These are phyloP conservation scores for Pseudopyrenochaeta lycopersici DNA, from an alignment of 2,329 filamentous ascomycete species.

Conservation along the genomic window DNA sequence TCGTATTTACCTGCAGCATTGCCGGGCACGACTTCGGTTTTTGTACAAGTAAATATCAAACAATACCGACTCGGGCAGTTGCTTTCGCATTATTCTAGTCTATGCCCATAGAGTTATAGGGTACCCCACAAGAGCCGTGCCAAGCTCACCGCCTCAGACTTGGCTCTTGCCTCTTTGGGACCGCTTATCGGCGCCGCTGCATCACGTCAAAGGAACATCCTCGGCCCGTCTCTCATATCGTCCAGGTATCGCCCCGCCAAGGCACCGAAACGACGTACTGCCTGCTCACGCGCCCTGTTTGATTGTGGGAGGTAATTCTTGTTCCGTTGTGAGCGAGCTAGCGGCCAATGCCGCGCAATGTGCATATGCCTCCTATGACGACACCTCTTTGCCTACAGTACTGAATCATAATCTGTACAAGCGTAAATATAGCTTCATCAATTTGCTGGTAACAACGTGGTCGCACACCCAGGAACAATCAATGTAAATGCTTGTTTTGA, in stretches of 20 bases:
- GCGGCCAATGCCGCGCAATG: not conserved
- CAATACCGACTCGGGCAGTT: slow-evolving; percentile 4
- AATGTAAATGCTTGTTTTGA: not conserved
- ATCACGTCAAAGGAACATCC: slow-evolving; percentile 1
- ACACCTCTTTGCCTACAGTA: too few species aligned
- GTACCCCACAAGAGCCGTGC: not conserved
- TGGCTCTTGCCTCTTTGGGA: slow-evolving; percentile 9
- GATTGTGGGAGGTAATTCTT: not conserved
- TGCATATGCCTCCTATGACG: too few species aligned
- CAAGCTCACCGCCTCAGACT: slow-evolving; percentile 1
- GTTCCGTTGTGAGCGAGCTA: not conserved
- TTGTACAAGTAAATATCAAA: not conserved
- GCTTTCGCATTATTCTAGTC: not conserved
- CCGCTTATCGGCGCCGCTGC: slow-evolving; percentile 1
- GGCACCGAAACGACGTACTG: not conserved
- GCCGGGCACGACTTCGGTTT: not conserved
- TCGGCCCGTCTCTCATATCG: not conserved
- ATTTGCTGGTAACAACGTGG: not conserved
- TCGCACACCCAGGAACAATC: not conserved
- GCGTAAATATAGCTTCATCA: not conserved
- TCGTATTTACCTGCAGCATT: not conserved
- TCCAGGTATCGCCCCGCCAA: not conserved
- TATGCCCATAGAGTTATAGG: not conserved
- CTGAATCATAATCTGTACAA: not conserved
- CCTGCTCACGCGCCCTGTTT: not conserved